Base-by-base conservation (phyloP, 2,329 filamentous ascomycete genomes). In the Didymosphaeria variabile region DNA sequence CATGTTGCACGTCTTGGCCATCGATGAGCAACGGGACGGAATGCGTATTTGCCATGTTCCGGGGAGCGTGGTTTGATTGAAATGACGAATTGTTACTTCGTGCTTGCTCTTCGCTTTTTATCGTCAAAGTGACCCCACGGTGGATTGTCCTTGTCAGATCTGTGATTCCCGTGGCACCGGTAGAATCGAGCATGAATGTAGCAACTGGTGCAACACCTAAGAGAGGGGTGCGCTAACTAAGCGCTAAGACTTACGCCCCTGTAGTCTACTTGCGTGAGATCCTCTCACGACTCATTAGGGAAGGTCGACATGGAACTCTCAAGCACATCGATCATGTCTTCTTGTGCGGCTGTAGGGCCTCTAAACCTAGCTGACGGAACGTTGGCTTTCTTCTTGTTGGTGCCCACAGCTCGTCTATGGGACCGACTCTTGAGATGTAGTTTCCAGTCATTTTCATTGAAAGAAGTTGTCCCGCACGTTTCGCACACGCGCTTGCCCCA, bases 401-500 rank as follows among this genome's bases (percentile, higher is more conserved):
- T 55, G 0, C 69, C 71, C 7, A 74, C 69, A n/a, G 72, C 72
- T 59, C 77, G 76, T 49, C 77, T 77, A 68, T 92, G 88, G 3
- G 79, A 76, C 40, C 83, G 80, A 59, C 87, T 87, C 55, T 81
- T 81, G 12, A 86, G 71, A 73, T 90, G 88, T 38, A 81, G 72
- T 21, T 79, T 73, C 87, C 87, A 90, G 62, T 89, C 84, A 31
- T 83, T 82, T 60, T 85, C 82, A 0, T 83, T 86, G 38, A 85
- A 82, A 60, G 85, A 80, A 1, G 83, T 84, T 52, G 83, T 85
- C 17, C 82, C 80, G 72, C 95, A 99, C 0, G 88, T 67, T 2
- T 92, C 88, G 71, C 95, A 99, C 19, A 84, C 86, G 67, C 85
- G 82, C 62, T 83, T 82, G 29, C 81, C 72, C 76, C 83, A 85